Conservation (phyloP, 2,329 filamentous ascomycete species). For the Alternaria ventricosa region DNA sequence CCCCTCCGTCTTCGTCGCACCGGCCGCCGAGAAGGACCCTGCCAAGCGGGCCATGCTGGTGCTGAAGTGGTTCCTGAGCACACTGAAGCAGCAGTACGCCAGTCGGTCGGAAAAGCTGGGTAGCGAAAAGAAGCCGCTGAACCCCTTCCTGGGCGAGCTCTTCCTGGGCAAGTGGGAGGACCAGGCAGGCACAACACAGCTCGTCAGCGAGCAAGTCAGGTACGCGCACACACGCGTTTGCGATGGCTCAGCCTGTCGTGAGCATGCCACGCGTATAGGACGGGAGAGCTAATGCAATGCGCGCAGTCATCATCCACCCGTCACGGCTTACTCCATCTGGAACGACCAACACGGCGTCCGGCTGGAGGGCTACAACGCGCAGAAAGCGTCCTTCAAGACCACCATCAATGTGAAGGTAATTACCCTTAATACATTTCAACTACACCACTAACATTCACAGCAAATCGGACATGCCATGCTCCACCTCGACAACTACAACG, state of each 20-base stretch:
- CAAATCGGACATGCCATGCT: slow-evolving; percentile 89
- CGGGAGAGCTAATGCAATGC: slow-evolving; percentile 12
- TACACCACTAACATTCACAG: slow-evolving; percentile 32
- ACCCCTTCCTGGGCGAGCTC: slow-evolving; percentile 93
- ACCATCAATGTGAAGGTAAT: slow-evolving; percentile 84
- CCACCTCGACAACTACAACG: slow-evolving; percentile 70
- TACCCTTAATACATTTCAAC: too few relatives aligned
- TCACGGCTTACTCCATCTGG: slow-evolving; percentile 91
- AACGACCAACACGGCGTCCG: slow-evolving; percentile 82
- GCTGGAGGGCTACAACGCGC: slow-evolving; percentile 86
- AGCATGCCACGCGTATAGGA: not conserved
- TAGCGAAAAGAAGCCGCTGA: slow-evolving; percentile 97
- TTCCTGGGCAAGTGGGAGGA: slow-evolving; percentile 93
- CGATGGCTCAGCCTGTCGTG: not conserved
- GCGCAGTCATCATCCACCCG: slow-evolving; percentile 82
- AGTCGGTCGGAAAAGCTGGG: slow-evolving; percentile 79
- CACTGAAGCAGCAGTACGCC: slow-evolving; percentile 84
- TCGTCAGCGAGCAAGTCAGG: slow-evolving; percentile 94
- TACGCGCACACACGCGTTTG: slow-evolving; percentile 36
- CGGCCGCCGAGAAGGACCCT: slow-evolving; percentile 78
- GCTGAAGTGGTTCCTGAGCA: slow-evolving; percentile 95
- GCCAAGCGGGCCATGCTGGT: slow-evolving; percentile 84
- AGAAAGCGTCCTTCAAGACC: slow-evolving; percentile 92
- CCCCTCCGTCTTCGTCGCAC: slow-evolving; percentile 75
- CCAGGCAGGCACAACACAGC: slow-evolving; percentile 77